Base-by-base conservation (phyloP, 2,329 filamentous ascomycete genomes). In the Zalaria obscura region DNA sequence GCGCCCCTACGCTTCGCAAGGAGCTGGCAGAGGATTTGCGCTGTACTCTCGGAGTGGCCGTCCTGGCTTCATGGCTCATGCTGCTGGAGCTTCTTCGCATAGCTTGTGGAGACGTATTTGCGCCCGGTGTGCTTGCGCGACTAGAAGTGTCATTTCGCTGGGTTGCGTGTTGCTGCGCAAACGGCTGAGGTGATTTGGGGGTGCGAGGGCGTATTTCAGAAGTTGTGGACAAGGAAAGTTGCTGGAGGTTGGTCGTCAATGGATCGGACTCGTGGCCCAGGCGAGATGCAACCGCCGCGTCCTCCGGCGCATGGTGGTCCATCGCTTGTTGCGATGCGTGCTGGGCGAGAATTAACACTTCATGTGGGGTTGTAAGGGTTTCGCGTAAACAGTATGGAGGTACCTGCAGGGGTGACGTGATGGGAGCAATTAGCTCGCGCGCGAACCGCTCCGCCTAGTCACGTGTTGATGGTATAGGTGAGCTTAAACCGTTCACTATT, bases 1-100 rank as follows among this genome's bases (percentile, higher is more conserved):
- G 38, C 3, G 36, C 39, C n/a, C 37, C 36, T 27, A 37, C 38
- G 25, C 41, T 40, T 25, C 38, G 41, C 28, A 43, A 34, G 28
- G 41, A 40, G 27, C 37, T 39, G 25, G 36, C 36, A 25, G 41
- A 43, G 10, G 34, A 37, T n/a, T 43, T 43, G 18, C 41, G 37
- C 7, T 7, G n/a, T 7, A 26, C 26, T 27, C 27, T 36, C 5
- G 41, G 41, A 3, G 41, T 7, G n/a, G 29, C 7, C 29, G n/a
- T n/a, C n/a, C 29, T 32, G n/a, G 29, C 29, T 32, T n/a, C n/a
- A 7, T 32, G 29, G 29, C 29, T 32, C 7, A 32, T 7, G 29
- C 7, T 32, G 29, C 29, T 32, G 7, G 29, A 32, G n/a, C 7
- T 32, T n/a, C 29, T 32, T 7, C 29, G 29, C 7, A 32, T n/a